Evolutionary conservation across 768 basidiomycete genomes (phyloP).

Genomic region (Favolaschia claudopus): DNA sequence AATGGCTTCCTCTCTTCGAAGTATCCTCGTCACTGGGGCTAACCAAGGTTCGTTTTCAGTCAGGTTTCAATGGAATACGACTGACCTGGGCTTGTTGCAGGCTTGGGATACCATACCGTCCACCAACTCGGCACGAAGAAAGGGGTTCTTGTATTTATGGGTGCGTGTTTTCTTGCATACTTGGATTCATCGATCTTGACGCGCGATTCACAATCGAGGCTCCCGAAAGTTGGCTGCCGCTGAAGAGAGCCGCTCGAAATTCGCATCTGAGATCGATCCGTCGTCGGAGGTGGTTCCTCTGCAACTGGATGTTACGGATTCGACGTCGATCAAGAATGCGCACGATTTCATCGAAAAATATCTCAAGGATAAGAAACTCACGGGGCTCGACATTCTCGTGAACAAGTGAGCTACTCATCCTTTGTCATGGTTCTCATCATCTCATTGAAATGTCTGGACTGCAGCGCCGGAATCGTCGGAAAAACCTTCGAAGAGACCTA

Average conservation of each 20-base stretch:
- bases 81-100: background rate
- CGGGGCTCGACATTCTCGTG: slow-evolving; percentile 2
- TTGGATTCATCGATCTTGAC: no score
- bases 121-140: slow-evolving; percentile 1
- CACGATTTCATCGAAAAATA: background rate
- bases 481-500: background rate
- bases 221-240: background rate
- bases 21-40: slow-evolving; percentile 15
- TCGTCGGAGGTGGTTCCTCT: slow-evolving; percentile 15
- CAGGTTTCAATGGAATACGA: no score
- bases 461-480: background rate
- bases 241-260: background rate
- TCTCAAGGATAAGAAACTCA: background rate
- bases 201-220: no score
- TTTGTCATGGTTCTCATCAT: background rate
- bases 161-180: background rate
- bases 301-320: slow-evolving; percentile 17
- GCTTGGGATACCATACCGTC: slow-evolving; percentile 12
- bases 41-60: background rate
- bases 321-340: slow-evolving; percentile 5
- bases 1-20: slow-evolving; percentile 4
- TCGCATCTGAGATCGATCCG: slow-evolving; percentile 2
- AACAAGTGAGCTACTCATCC: slow-evolving; percentile 1
- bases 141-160: slow-evolving; percentile 9
- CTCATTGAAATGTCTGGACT: no score